A percentile compares a stretch with the other conserved stretches of the same genome.
phyloP scores from a whole-genome alignment of 306 rosid genomes.

The Mucuna pruriens region DNA sequence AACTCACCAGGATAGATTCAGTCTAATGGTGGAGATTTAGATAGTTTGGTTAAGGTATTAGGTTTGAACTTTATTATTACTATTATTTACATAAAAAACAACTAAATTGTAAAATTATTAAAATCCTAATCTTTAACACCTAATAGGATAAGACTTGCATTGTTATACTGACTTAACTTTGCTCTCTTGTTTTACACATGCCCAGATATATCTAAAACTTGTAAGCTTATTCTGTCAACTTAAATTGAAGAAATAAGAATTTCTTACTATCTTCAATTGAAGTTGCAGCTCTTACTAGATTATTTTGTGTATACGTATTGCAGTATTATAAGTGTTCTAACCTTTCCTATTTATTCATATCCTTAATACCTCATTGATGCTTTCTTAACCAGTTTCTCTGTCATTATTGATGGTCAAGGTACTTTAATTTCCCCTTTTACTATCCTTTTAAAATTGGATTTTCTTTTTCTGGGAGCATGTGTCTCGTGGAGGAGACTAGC shows the following conservation, averaged over 20 bases:
- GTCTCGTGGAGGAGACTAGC: not conserved
- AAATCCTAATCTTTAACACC: no score
- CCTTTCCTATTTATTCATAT: not conserved
- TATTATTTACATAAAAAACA: no score
- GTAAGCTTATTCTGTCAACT: not conserved
- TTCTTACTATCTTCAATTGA: not conserved
- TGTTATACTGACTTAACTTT: not conserved
- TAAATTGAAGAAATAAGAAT: not conserved
- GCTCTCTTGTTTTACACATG: not conserved
- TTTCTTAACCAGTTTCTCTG: not conserved
- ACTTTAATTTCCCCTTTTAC: not conserved
- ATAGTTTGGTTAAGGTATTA: no score
- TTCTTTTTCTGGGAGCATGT: not conserved
- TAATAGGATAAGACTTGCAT: no score
- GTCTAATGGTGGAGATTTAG: no score
- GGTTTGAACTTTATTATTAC: no score
- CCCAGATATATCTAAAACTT: not conserved
- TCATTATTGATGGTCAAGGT: not conserved
- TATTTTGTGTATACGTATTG: not conserved
- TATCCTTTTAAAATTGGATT: not conserved
- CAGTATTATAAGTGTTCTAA: not conserved
- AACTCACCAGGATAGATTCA: no score
- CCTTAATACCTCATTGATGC: not conserved
- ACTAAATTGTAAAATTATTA: no score
- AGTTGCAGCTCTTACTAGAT: not conserved